These are phyloP conservation scores for Curvularia verruculosa DNA, from an alignment of 2,329 filamentous ascomycete genomes.

Conservation along the genomic window DNA sequence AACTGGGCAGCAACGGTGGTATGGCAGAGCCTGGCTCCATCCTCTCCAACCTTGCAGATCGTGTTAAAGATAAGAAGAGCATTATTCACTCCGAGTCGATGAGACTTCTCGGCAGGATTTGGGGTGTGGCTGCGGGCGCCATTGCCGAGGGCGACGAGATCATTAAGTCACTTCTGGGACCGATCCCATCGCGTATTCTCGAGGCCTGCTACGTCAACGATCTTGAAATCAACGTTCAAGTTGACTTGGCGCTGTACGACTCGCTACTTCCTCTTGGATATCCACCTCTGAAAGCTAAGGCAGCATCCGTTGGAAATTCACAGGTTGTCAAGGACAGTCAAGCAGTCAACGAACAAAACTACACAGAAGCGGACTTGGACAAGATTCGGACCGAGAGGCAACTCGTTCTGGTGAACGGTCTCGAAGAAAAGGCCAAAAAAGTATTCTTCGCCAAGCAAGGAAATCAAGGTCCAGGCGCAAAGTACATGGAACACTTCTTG, in stretches of 20 bases:
- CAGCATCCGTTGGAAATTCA: conserved; percentile 57
- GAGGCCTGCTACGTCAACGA: conserved; percentile 92
- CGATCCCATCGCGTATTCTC: conserved; percentile 83
- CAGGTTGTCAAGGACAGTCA: conserved; percentile 69
- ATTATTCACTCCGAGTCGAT: conserved; percentile 86
- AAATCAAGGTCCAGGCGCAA: conserved; percentile 75
- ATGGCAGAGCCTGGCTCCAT: conserved; percentile 78
- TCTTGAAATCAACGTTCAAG: conserved; percentile 78
- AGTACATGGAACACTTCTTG: conserved; percentile 76
- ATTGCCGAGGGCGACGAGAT: conserved; percentile 81
- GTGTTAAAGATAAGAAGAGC: conserved; percentile 84
- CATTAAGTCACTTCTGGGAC: conserved; percentile 75
- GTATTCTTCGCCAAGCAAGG: conserved; percentile 88
- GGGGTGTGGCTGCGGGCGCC: conserved; percentile 91
- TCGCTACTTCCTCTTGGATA: conserved; percentile 88
- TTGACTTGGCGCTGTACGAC: conserved; percentile 86
- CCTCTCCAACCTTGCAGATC: conserved; percentile 80
- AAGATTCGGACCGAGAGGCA: conserved; percentile 84
- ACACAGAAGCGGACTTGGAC: conserved; percentile 65
- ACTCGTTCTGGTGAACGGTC: conserved; percentile 76
- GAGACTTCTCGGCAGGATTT: conserved; percentile 81
- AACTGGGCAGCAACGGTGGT: conserved; percentile 77
- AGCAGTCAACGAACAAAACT: conserved; percentile 52
- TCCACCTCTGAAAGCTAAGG: conserved; percentile 69
- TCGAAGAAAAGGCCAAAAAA: conserved; percentile 78